phyloP scores from a whole-genome alignment of 2,329 filamentous ascomycete genomes.

The Pseudonectria buxi region DNA sequence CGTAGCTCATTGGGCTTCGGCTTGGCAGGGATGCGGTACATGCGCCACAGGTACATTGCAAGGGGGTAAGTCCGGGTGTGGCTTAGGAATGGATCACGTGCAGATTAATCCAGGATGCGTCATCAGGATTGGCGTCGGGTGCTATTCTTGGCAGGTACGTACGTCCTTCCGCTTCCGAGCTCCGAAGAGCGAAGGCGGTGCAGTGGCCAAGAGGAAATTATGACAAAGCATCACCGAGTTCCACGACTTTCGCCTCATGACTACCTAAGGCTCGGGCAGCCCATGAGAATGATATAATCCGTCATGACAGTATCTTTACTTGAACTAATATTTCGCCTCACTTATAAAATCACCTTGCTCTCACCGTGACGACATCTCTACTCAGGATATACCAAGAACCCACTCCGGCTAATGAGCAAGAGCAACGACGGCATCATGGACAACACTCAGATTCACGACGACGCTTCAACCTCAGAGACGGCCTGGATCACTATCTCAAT shows the following conservation, averaged over 20 bases:
- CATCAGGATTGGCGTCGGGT: too few species aligned
- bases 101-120: too few species aligned
- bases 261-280: conserved; percentile 3
- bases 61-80: not conserved
- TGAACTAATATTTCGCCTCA: not conserved
- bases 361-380: not conserved
- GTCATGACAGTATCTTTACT: too few species aligned
- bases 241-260: conserved; percentile 13
- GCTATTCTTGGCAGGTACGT: too few species aligned
- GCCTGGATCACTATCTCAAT: conserved; percentile 37
- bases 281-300: not conserved
- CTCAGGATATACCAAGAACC: not conserved
- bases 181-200: conserved; percentile 1
- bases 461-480: conserved; percentile 13
- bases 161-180: too few species aligned
- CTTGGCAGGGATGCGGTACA: not conserved
- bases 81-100: not conserved
- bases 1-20: conserved; percentile 18
- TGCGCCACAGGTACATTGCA: not conserved
- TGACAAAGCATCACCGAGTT: conserved; percentile 36
- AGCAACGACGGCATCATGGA: conserved; percentile 6
- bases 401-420: too few species aligned
- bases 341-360: not conserved
- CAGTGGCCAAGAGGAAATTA: conserved; percentile 29
- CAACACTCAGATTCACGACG: conserved; percentile 13